Conservation (phyloP, 225 moss, liverwort and hornwort species). For the Physcomitrellopsis africana region DNA sequence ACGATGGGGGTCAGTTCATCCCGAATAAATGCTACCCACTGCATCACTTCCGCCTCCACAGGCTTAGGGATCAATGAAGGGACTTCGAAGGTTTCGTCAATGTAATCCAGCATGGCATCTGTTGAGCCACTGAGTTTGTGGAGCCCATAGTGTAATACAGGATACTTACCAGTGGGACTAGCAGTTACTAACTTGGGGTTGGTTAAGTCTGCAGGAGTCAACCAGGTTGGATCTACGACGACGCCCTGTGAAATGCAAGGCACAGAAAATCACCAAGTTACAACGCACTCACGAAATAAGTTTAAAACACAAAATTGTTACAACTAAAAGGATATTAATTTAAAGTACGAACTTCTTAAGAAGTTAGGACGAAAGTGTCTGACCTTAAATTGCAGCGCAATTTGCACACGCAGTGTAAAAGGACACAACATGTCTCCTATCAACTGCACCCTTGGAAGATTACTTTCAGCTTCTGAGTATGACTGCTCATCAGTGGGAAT, state of each 20-base stretch:
- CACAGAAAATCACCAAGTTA: constrained; percentile 17
- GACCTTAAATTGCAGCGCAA: constrained; percentile 68
- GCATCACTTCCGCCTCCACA: constrained; percentile 61
- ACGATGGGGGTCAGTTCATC: constrained; percentile 80
- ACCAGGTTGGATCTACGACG: constrained; percentile 47
- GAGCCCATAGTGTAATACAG: constrained; percentile 71
- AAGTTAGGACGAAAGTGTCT: neutral
- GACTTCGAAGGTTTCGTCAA: constrained; percentile 73
- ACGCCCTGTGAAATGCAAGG: constrained; percentile 35
- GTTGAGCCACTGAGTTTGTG: constrained; percentile 76
- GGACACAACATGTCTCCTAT: constrained; percentile 65
- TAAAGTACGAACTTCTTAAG: too few relatives aligned
- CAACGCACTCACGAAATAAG: neutral
- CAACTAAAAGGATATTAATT: too few relatives aligned
- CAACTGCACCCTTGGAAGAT: constrained; percentile 60
- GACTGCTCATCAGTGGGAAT: constrained; percentile 12
- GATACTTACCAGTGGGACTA: constrained; percentile 46
- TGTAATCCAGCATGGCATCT: constrained; percentile 82
- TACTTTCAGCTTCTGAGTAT: constrained; percentile 49
- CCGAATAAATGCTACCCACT: constrained; percentile 75
- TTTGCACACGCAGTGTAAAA: constrained; percentile 59
- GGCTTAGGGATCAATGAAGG: constrained; percentile 68
- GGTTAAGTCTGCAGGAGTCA: constrained; percentile 49
- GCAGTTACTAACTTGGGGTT: constrained; percentile 53
- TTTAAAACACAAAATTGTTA: neutral